Base-by-base conservation (phyloP, 148 eudicot species). In the Suaeda aralocaspica region DNA sequence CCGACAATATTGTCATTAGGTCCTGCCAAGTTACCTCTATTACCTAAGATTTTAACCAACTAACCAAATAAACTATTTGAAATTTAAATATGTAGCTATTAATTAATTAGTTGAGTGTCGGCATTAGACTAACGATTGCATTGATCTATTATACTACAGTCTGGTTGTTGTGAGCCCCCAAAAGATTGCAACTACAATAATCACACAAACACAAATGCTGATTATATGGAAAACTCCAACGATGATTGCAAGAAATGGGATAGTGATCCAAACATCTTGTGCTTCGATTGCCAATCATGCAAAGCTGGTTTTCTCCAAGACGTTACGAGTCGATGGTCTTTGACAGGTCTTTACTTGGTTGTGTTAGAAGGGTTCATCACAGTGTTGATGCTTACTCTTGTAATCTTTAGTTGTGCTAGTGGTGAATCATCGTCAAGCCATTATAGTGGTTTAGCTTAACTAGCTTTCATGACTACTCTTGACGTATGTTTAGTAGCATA, bases 131-230 rank as follows among this genome's bases (percentile, higher is more conserved):
- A 29, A 57, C 1, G 8, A 26, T 1, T 26, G 15, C 13, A 2
- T 57, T 57, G 4, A 4, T 28, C 30, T 4, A 0, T 2, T 2
- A 9, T 15, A 21, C 6, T 7, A 24, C 50, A 72, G 74, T 61
- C 49, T 22, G 60, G 74, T 48, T 72, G 74, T 56, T 69, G 72
- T 63, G 41, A 69, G 48, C 63, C 72, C 9, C 51, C 72, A 26
- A 14, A 55, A 53, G 39, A 69, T n/a, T 53, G 72, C 56, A 53
- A 26, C 5, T 39, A 36, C 61, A 39, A 36, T 13, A 36, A 52
- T 10, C 21, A 69, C 48, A 41, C 51, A 69, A 69, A 28, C 6
- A 50, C 63, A 55, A 12, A 33, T 34, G 50, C 36, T 14, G 15
- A 28, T 39, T 0, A 1, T 15, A 25, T 30, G 39, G 15, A 15